Conservation (phyloP, 768 basidiomycete genomes). For the Leccinum broughii region DNA sequence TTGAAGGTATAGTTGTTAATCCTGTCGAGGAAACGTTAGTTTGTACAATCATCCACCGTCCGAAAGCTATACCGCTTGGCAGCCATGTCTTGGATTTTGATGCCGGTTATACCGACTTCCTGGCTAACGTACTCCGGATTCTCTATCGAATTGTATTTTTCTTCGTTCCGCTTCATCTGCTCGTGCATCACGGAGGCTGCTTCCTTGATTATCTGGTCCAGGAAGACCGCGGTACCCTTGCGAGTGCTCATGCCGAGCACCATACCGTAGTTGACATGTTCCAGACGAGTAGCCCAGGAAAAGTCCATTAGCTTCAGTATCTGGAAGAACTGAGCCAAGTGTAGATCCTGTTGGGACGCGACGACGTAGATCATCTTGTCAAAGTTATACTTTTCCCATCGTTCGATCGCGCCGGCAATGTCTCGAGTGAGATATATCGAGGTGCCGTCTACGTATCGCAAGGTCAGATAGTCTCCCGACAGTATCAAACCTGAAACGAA, state of each 20-base stretch:
- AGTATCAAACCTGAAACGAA: constrained; percentile 25
- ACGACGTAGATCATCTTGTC: constrained; percentile 95
- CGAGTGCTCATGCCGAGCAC: constrained; percentile 95
- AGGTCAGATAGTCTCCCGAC: not conserved
- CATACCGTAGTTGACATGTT: constrained; percentile 90
- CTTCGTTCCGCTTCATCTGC: constrained; percentile 93
- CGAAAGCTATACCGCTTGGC: constrained; percentile 70
- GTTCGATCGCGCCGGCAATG: constrained; percentile 90
- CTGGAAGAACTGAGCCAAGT: constrained; percentile 92
- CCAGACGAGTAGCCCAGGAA: constrained; percentile 78
- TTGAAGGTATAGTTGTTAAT: constrained; percentile 97
- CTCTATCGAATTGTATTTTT: constrained; percentile 85
- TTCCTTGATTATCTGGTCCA: constrained; percentile 90
- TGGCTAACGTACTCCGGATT: constrained; percentile 77
- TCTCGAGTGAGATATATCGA: constrained; percentile 95
- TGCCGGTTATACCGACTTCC: constrained; percentile 91
- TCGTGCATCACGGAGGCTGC: constrained; percentile 91
- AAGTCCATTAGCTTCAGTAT: constrained; percentile 87
- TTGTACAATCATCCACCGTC: not conserved
- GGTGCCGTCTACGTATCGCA: constrained; percentile 67
- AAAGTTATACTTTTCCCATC: constrained; percentile 88
- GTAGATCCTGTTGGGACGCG: constrained; percentile 83
- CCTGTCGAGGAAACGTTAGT: constrained; percentile 39
- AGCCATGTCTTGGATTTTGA: constrained; percentile 98
- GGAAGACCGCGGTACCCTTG: constrained; percentile 92